Evolutionary conservation across 768 basidiomycete species (phyloP).

Genomic region (Phylloporus rhodoxanthus): DNA sequence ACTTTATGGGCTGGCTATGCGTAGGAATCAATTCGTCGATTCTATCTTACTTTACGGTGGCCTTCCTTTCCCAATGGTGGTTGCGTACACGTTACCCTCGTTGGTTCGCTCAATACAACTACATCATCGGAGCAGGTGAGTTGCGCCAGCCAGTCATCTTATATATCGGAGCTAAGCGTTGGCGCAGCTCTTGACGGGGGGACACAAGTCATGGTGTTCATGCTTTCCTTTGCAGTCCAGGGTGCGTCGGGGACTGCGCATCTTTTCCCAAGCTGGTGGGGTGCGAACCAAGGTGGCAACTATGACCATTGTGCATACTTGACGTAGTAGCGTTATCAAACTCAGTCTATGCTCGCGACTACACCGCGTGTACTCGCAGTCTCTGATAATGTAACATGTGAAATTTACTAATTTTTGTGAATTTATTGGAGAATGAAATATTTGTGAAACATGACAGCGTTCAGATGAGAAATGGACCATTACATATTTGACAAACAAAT

Average conservation of each 20-base stretch:
- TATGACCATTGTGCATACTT: conserved; percentile 26
- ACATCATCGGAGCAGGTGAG: conserved; percentile 55
- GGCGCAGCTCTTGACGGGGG: conserved; percentile 33
- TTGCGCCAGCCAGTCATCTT: background rate
- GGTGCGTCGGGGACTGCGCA: conserved; percentile 46
- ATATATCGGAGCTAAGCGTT: background rate
- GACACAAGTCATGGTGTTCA: conserved; percentile 49
- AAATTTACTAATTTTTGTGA: no score
- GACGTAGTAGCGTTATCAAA: conserved; percentile 1
- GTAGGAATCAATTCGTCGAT: conserved; percentile 52
- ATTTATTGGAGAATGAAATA: no score
- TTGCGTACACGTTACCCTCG: conserved; percentile 50
- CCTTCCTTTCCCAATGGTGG: conserved; percentile 56
- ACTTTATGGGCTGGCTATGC: conserved; percentile 41
- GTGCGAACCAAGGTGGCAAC: conserved; percentile 47
- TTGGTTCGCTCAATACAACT: conserved; percentile 67
- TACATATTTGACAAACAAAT: no score
- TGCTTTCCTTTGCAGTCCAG: conserved; percentile 46
- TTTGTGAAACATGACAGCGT: no score
- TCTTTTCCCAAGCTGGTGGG: conserved; percentile 54
- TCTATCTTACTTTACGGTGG: conserved; percentile 45
- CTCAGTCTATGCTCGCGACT: no score
- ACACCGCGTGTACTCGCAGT: no score
- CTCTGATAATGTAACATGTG: no score
- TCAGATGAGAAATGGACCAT: no score